Evolutionary conservation across 495 filamentous ascomycete species (phyloP).

Genomic region (Trichoderma erinaceum): DNA sequence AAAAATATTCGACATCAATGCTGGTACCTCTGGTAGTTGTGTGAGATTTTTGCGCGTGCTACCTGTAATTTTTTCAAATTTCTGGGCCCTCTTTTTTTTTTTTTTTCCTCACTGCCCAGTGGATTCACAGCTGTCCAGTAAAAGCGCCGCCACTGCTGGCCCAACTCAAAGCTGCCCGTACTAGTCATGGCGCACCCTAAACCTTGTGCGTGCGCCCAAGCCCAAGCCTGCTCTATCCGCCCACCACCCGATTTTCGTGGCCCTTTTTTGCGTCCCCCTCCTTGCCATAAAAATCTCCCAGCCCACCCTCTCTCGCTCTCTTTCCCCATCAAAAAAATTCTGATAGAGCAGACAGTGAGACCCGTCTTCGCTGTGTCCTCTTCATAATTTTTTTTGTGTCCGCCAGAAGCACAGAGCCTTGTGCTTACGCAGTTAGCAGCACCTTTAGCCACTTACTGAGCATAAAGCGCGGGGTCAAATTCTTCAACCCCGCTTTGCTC

Average conservation of each 20-base stretch:
- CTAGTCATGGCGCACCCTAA: neutral
- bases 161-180: neutral
- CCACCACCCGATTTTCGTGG: neutral
- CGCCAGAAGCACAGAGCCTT: neutral
- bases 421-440: slow-evolving; percentile 4
- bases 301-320: neutral
- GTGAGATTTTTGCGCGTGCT: neutral
- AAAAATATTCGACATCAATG: neutral
- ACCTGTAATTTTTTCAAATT: neutral
- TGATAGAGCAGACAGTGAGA: neutral
- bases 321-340: neutral
- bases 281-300: neutral
- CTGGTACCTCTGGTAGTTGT: neutral
- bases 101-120: neutral
- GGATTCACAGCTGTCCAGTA: neutral
- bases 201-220: neutral
- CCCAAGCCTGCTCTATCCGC: neutral
- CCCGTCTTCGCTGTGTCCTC: neutral
- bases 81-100: neutral
- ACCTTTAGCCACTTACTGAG: neutral
- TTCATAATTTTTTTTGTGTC: neutral
- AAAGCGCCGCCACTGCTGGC: neutral
- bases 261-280: neutral
- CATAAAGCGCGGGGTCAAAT: slow-evolving; percentile 16
- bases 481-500: slow-evolving; percentile 18